phyloP scores from a whole-genome alignment of 139 green algal genomes.

The Nannochloris sp. region DNA sequence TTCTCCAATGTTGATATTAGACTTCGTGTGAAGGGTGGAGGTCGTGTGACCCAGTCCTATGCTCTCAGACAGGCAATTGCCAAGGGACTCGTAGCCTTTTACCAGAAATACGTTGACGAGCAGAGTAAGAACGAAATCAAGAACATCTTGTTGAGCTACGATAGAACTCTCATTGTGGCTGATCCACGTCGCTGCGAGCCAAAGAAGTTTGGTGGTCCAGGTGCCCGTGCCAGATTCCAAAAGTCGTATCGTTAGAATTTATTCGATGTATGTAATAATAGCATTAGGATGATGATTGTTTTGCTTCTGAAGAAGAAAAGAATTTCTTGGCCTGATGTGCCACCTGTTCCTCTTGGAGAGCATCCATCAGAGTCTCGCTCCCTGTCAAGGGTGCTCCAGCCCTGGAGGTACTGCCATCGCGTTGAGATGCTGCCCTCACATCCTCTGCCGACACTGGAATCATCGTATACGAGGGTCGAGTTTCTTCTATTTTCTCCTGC shows the following conservation, averaged over 20 bases:
- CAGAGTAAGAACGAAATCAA: conserved; percentile 97
- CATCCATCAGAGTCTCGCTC: background rate
- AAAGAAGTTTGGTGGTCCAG: conserved; percentile 98
- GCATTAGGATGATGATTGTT: conserved; percentile 3
- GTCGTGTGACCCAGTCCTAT: conserved; percentile 92
- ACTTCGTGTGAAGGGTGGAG: conserved; percentile 91
- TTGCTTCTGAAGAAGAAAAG: background rate
- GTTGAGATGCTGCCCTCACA: too few relatives aligned
- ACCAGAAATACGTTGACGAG: conserved; percentile 99
- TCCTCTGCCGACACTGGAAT: too few relatives aligned
- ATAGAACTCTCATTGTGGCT: conserved; percentile 95
- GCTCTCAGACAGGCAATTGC: conserved; percentile 94
- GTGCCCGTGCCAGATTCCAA: conserved; percentile 92
- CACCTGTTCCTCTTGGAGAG: background rate
- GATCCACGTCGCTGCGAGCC: conserved; percentile 95
- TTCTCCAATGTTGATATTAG: conserved; percentile 94
- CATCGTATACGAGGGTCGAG: too few relatives aligned
- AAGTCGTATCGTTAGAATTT: conserved; percentile 96
- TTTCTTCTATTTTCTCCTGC: too few relatives aligned
- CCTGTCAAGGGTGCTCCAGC: too few relatives aligned
- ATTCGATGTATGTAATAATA: conserved; percentile 4
- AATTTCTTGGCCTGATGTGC: background rate
- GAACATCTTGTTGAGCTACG: conserved; percentile 88
- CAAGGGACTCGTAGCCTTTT: conserved; percentile 97
- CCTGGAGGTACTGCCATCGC: too few relatives aligned